These are phyloP conservation scores for Orbilia javanica DNA, from an alignment of 2,329 filamentous ascomycete genomes.

Conservation along the genomic window DNA sequence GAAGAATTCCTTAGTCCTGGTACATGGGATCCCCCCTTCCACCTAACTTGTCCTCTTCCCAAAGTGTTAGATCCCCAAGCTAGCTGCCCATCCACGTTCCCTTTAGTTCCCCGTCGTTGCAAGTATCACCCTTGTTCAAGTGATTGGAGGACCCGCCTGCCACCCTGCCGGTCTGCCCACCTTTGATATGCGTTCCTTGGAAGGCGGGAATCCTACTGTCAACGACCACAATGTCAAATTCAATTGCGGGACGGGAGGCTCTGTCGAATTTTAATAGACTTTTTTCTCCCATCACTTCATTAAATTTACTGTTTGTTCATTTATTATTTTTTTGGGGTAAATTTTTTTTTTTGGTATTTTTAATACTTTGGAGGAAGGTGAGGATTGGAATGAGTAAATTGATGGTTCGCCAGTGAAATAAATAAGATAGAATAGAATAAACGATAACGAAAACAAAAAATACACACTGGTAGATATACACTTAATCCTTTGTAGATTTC, in stretches of 20 bases:
- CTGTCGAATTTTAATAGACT: no score
- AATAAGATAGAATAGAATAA: neutral
- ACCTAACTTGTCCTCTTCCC: constrained; percentile 16
- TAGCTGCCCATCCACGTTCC: constrained; percentile 5
- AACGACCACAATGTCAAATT: no score
- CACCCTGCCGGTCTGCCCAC: constrained; percentile 4
- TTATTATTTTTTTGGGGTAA: neutral
- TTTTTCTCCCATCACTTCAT: no score
- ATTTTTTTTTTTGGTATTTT: no score
- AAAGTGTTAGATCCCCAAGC: constrained; percentile 8
- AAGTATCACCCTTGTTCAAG: constrained; percentile 42
- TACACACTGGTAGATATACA: constrained; percentile 36
- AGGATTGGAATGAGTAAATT: constrained; percentile 10
- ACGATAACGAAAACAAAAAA: neutral
- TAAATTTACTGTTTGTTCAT: no score
- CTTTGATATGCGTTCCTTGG: neutral
- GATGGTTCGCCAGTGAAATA: constrained; percentile 17
- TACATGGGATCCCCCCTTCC: constrained; percentile 35
- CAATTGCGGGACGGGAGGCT: no score
- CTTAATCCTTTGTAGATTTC: constrained; percentile 12
- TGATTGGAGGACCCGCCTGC: constrained; percentile 16
- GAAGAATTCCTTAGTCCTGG: constrained; percentile 31
- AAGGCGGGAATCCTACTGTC: neutral
- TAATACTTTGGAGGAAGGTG: neutral
- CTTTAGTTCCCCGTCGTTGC: constrained; percentile 22